Percentiles rank a stretch among this genome's conserved stretches.
Conservation (phyloP, 1,284 basidiomycete genomes). For the Marasmius oreades region DNA sequence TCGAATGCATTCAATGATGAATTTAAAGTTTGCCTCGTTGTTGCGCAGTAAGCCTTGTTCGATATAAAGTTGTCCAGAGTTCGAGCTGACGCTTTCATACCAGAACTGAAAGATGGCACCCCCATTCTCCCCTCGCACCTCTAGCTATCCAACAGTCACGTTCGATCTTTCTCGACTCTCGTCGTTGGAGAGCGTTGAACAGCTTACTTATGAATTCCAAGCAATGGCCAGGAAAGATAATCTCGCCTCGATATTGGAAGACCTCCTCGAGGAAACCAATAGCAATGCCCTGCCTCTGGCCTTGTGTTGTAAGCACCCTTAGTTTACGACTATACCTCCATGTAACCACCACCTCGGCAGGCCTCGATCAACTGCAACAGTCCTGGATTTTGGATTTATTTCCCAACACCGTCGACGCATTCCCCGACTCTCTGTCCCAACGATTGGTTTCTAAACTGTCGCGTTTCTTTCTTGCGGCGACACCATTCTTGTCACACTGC, state of each 20-base stretch:
- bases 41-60: background rate
- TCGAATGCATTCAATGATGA: background rate
- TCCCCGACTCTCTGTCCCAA: background rate
- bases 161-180: slow-evolving; percentile 6
- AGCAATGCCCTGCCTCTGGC: slow-evolving; percentile 8
- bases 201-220: slow-evolving; percentile 5
- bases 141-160: slow-evolving; percentile 1
- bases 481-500: background rate
- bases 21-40: slow-evolving; percentile 2
- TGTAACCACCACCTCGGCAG: background rate
- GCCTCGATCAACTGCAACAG: slow-evolving; percentile 2
- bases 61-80: background rate
- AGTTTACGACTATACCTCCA: background rate
- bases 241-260: slow-evolving; percentile 2
- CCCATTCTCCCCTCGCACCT: background rate
- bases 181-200: slow-evolving; percentile 7
- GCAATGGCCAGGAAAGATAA: background rate
- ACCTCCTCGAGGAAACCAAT: slow-evolving; percentile 3
- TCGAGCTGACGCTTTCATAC: background rate
- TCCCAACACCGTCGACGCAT: background rate
- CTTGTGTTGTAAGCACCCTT: slow-evolving; percentile 7
- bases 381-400: slow-evolving; percentile 7
- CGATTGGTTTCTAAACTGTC: slow-evolving; percentile 8
- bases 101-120: background rate
- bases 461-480: slow-evolving; percentile 5